Conservation (phyloP, 2,329 filamentous ascomycete species). For the Paracamarosporium sp. region DNA sequence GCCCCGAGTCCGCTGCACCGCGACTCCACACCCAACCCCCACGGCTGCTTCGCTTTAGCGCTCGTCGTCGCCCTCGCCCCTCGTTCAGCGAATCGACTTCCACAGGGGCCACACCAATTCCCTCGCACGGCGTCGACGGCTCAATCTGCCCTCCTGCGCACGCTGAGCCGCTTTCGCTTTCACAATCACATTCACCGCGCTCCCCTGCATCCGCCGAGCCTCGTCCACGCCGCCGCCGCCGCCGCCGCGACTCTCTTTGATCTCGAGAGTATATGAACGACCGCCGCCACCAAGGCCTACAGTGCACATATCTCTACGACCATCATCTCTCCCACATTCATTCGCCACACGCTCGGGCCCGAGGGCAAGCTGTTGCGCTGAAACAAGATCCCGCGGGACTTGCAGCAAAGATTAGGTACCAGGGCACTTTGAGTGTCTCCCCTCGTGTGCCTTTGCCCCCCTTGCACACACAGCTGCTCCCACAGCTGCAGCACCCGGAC, state of each 20-base stretch:
- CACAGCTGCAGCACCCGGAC: slow-evolving; percentile 39
- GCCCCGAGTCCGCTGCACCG: neutral
- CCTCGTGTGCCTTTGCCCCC: slow-evolving; percentile 27
- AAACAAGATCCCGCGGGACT: slow-evolving; percentile 17
- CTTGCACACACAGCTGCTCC: slow-evolving; percentile 27
- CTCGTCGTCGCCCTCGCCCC: slow-evolving; percentile 9
- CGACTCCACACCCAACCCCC: neutral
- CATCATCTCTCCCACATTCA: slow-evolving; percentile 26
- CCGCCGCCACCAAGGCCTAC: slow-evolving; percentile 25
- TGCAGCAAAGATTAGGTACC: slow-evolving; percentile 5
- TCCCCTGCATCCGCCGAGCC: neutral
- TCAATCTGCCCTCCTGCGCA: neutral
- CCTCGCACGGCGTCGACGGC: slow-evolving; percentile 13
- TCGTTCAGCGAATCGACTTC: slow-evolving; percentile 13
- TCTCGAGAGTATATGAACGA: slow-evolving; percentile 33
- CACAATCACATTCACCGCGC: neutral
- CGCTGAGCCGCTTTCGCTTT: slow-evolving; percentile 3
- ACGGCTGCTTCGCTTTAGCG: slow-evolving; percentile 21
- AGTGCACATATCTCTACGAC: slow-evolving; percentile 29
- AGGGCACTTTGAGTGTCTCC: slow-evolving; percentile 12
- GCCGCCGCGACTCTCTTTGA: neutral
- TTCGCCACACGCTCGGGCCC: slow-evolving; percentile 18
- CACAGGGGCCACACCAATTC: slow-evolving; percentile 27
- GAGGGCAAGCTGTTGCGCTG: slow-evolving; percentile 14
- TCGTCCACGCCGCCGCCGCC: no score